Conservation (phyloP, 345 rosid genomes). For the Bruguiera parviflora region DNA sequence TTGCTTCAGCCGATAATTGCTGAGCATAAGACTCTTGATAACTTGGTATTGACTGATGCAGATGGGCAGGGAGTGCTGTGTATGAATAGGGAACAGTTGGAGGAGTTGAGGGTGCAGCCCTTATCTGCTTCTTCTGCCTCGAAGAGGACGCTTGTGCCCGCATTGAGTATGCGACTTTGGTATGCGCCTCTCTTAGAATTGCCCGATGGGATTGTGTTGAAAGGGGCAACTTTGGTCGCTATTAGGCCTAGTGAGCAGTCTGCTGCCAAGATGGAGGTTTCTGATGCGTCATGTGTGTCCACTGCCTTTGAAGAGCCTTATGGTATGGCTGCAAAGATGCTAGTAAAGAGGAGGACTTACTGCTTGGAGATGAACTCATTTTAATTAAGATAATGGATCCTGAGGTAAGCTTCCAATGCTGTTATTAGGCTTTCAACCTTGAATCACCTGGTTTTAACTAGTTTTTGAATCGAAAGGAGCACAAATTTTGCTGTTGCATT, state of each 20-base stretch:
- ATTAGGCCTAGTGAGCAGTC: slow-evolving; percentile 80
- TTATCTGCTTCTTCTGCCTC: slow-evolving; percentile 87
- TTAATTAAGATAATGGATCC: slow-evolving; percentile 27
- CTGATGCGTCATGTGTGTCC: slow-evolving; percentile 73
- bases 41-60: slow-evolving; percentile 72
- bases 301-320: slow-evolving; percentile 85
- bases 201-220: slow-evolving; percentile 73
- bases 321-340: slow-evolving; percentile 82
- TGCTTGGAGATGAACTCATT: slow-evolving; percentile 99
- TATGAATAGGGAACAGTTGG: slow-evolving; percentile 88
- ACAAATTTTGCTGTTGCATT: no score
- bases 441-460: neutral
- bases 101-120: slow-evolving; percentile 89
- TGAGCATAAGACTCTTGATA: slow-evolving; percentile 80
- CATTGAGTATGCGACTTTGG: slow-evolving; percentile 92
- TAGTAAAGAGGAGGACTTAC: slow-evolving; percentile 84
- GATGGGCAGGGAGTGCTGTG: slow-evolving; percentile 92
- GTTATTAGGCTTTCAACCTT: neutral
- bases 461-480: neutral
- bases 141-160: slow-evolving; percentile 93
- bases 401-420: slow-evolving; percentile 24
- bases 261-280: slow-evolving; percentile 52
- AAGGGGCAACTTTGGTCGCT: slow-evolving; percentile 93
- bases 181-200: slow-evolving; percentile 82
- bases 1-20: slow-evolving; percentile 84